phyloP scores from a whole-genome alignment of 1,139 yeast species.

The Blastobotrys indianensis region DNA sequence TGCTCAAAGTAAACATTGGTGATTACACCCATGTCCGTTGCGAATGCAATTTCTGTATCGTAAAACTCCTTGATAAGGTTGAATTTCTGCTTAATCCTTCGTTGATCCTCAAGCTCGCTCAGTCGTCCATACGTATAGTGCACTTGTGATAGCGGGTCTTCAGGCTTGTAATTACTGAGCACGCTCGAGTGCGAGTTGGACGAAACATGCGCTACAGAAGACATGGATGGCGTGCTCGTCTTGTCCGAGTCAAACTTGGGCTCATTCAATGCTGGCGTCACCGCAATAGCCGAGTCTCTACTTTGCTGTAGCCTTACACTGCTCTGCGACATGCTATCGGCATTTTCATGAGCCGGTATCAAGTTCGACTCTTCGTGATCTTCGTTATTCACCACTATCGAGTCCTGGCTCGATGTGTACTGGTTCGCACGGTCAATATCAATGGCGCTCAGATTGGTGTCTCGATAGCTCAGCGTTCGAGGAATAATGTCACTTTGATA shows the following conservation, averaged over 20 bases:
- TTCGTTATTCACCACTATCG: too few species aligned
- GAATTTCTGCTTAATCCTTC: slow-evolving; percentile 22
- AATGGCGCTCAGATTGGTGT: background rate
- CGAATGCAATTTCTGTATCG: slow-evolving; percentile 33
- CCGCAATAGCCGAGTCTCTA: slow-evolving; percentile 6
- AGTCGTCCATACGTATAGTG: slow-evolving; percentile 2
- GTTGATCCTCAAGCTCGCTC: slow-evolving; percentile 15
- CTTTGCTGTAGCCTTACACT: background rate
- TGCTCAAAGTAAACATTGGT: slow-evolving; percentile 28
- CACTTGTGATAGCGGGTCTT: background rate
- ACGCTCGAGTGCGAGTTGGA: slow-evolving; percentile 1
- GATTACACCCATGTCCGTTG: slow-evolving; percentile 33
- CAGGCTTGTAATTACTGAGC: background rate
- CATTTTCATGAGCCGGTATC: background rate
- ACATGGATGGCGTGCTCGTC: background rate
- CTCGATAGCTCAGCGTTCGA: background rate
- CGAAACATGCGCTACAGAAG: background rate
- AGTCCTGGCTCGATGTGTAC: background rate
- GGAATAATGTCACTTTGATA: background rate
- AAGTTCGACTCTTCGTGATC: background rate
- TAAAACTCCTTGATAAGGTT: slow-evolving; percentile 35
- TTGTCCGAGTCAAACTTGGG: background rate
- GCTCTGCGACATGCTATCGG: background rate
- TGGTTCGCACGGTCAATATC: background rate
- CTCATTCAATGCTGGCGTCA: slow-evolving; percentile 1